phyloP scores from a whole-genome alignment of 768 basidiomycete species.

The Pisolithus orientalis region DNA sequence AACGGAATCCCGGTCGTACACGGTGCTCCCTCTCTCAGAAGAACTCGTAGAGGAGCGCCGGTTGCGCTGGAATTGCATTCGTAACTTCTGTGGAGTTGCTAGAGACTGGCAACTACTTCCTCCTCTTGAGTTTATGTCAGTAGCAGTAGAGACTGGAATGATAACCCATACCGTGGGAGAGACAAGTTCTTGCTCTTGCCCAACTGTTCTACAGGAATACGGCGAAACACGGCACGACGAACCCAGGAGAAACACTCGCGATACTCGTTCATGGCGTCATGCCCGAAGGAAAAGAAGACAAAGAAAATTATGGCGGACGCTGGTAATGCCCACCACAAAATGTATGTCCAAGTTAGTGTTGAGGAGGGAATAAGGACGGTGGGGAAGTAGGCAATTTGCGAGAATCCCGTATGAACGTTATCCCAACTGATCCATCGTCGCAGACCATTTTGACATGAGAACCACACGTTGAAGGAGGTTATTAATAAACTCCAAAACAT shows the following conservation, averaged over 20 bases:
- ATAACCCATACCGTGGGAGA: too few species aligned
- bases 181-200: too few species aligned
- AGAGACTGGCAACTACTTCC: too few species aligned
- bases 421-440: slow-evolving; percentile 43
- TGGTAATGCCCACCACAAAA: slow-evolving; percentile 23
- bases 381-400: slow-evolving; percentile 34
- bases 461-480: slow-evolving; percentile 31
- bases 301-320: slow-evolving; percentile 40
- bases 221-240: slow-evolving; percentile 1
- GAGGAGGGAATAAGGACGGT: slow-evolving; percentile 20
- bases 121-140: too few species aligned
- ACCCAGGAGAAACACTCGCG: neutral
- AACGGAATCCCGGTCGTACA: too few species aligned
- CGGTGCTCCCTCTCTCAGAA: too few species aligned
- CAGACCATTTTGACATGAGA: slow-evolving; percentile 18
- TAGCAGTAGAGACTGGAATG: too few species aligned
- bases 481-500: slow-evolving; percentile 34
- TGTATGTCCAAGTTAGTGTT: slow-evolving; percentile 5
- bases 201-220: neutral
- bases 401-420: slow-evolving; percentile 45
- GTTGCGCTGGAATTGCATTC: too few species aligned
- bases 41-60: too few species aligned
- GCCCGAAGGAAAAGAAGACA: slow-evolving; percentile 43
- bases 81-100: too few species aligned
- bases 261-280: slow-evolving; percentile 40